Evolutionary conservation across 768 basidiomycete genomes (phyloP).

Genomic region (Suillus tomentosus): DNA sequence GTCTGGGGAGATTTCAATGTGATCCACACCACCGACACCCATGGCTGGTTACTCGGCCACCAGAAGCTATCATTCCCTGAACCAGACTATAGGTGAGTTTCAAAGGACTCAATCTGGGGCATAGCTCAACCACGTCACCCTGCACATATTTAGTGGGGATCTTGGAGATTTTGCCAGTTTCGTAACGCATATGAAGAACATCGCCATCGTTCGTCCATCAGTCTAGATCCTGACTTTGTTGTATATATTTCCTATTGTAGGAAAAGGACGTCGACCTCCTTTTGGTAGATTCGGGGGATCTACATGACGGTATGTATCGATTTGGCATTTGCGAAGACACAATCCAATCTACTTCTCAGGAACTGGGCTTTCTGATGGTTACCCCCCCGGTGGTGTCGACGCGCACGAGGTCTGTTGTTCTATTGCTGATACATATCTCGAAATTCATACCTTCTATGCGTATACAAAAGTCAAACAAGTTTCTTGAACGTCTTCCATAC

Average conservation of each 20-base stretch:
- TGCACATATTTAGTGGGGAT: slow-evolving; percentile 44
- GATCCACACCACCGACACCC: slow-evolving; percentile 83
- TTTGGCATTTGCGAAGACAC: neutral
- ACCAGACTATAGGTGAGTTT: slow-evolving; percentile 64
- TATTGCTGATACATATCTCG: neutral
- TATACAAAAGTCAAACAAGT: slow-evolving; percentile 62
- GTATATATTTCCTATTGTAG: slow-evolving; percentile 27
- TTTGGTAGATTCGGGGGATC: slow-evolving; percentile 79
- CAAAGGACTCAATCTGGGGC: neutral
- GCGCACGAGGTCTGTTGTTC: slow-evolving; percentile 59
- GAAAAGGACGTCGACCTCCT: slow-evolving; percentile 80
- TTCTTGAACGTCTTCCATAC: slow-evolving; percentile 73
- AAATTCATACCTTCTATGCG: slow-evolving; percentile 1
- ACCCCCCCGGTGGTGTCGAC: slow-evolving; percentile 67
- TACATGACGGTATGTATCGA: slow-evolving; percentile 59
- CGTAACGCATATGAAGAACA: slow-evolving; percentile 75
- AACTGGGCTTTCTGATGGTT: slow-evolving; percentile 79
- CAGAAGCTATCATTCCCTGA: slow-evolving; percentile 73
- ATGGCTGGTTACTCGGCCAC: slow-evolving; percentile 84
- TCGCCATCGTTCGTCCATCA: slow-evolving; percentile 52
- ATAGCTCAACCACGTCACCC: neutral
- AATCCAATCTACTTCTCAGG: slow-evolving; percentile 38
- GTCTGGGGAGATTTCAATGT: slow-evolving; percentile 92
- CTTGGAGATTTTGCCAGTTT: slow-evolving; percentile 90
- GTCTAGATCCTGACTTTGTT: neutral